Evolutionary conservation across 305 asterid genomes (phyloP).

Genomic region (Rubia tinctorum): DNA sequence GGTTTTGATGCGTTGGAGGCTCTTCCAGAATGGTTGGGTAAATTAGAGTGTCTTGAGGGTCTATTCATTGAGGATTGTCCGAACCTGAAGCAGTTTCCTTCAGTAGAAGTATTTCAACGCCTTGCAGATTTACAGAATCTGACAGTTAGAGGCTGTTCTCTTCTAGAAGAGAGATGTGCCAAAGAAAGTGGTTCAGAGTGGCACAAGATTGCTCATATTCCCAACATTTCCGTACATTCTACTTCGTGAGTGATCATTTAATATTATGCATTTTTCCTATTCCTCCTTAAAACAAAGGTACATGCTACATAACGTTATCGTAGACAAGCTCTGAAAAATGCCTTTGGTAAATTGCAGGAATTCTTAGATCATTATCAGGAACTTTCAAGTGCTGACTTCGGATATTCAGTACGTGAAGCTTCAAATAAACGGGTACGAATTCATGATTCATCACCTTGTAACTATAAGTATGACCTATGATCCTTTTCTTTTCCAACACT

Average conservation of each 20-base stretch:
- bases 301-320: neutral
- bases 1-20: neutral
- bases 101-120: conserved; percentile 7
- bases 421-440: neutral
- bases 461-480: too few relatives aligned
- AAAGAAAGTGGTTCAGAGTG: neutral
- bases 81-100: conserved; percentile 7
- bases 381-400: too few relatives aligned
- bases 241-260: neutral
- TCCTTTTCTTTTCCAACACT: too few relatives aligned
- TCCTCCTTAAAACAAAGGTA: neutral
- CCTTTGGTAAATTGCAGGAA: neutral
- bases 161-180: neutral
- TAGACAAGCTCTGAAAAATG: neutral
- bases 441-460: neutral
- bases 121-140: neutral
- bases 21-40: conserved; percentile 13
- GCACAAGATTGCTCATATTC: conserved; percentile 7
- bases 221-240: neutral
- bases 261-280: too few relatives aligned
- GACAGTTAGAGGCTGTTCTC: neutral
- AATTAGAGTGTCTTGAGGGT: neutral
- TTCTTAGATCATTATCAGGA: neutral
- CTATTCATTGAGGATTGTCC: neutral
- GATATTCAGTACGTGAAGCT: neutral